phyloP scores from a whole-genome alignment of 2,329 filamentous ascomycete genomes.

The Moelleriella libera region DNA sequence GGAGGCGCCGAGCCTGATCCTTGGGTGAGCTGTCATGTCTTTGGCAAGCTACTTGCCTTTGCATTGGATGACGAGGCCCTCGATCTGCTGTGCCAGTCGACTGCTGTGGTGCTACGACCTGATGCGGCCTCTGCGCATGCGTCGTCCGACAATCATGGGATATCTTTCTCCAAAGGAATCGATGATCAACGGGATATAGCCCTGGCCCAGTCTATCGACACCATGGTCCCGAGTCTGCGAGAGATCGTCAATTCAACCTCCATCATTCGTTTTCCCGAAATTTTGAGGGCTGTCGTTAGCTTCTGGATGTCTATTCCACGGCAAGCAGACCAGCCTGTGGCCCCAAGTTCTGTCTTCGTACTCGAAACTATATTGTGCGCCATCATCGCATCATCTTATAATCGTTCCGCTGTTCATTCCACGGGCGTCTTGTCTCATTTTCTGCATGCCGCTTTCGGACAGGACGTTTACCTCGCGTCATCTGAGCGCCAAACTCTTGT shows the following conservation, averaged over 20 bases:
- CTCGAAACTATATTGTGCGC: slow-evolving; percentile 48
- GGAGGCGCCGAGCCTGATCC: slow-evolving; percentile 52
- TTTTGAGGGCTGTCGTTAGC: slow-evolving; percentile 46
- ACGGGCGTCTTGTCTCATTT: slow-evolving; percentile 57
- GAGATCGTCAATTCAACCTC: slow-evolving; percentile 36
- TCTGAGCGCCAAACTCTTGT: slow-evolving; percentile 46
- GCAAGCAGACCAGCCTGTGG: slow-evolving; percentile 24
- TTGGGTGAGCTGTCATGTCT: slow-evolving; percentile 58
- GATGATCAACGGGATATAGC: slow-evolving; percentile 25
- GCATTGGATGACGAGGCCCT: slow-evolving; percentile 66
- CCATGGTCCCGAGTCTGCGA: slow-evolving; percentile 25
- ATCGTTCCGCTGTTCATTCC: slow-evolving; percentile 56
- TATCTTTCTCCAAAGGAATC: slow-evolving; percentile 1
- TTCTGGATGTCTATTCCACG: slow-evolving; percentile 51
- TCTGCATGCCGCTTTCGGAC: slow-evolving; percentile 44
- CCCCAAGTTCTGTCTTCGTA: slow-evolving; percentile 46
- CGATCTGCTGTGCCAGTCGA: slow-evolving; percentile 49
- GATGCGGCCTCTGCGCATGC: slow-evolving; percentile 11
- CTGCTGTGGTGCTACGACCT: slow-evolving; percentile 21
- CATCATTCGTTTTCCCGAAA: slow-evolving; percentile 44
- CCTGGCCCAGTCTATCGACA: slow-evolving; percentile 20
- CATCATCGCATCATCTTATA: slow-evolving; percentile 49
- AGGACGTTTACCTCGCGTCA: slow-evolving; percentile 33
- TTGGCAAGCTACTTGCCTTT: slow-evolving; percentile 71
- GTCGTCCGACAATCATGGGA: slow-evolving; percentile 10